These are phyloP conservation scores for Microdochium paspali DNA, from an alignment of 2,329 filamentous ascomycete genomes.

Conservation along the genomic window DNA sequence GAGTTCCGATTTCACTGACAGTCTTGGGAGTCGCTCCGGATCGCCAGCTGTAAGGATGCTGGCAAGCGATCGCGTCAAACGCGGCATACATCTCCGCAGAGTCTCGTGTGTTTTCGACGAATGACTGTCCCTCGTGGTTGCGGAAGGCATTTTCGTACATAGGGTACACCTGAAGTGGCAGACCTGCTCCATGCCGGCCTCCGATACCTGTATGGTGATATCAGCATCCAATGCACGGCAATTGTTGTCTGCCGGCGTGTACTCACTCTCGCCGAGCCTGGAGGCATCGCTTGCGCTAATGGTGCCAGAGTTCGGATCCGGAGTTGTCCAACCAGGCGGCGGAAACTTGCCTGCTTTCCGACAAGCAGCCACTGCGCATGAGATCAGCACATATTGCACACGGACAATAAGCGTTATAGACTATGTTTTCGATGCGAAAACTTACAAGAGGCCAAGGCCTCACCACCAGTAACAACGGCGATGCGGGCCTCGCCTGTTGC, in stretches of 20 bases:
- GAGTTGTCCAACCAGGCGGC: conserved; percentile 49
- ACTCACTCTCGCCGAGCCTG: conserved; percentile 25
- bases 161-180: conserved; percentile 59
- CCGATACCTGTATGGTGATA: conserved; percentile 36
- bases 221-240: background rate
- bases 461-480: conserved; percentile 52
- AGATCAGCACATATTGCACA: no score
- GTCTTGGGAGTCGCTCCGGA: conserved; percentile 34
- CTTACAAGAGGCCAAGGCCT: conserved; percentile 51
- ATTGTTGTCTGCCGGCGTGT: background rate
- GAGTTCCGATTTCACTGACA: conserved; percentile 40
- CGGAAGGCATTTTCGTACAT: conserved; percentile 57
- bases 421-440: conserved; percentile 1
- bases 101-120: conserved; percentile 46
- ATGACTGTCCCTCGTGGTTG: conserved; percentile 42
- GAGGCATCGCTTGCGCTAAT: conserved; percentile 40
- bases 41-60: conserved; percentile 47
- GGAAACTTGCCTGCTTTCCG: conserved; percentile 24
- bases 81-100: conserved; percentile 50
- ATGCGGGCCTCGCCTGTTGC: conserved; percentile 42
- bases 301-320: conserved; percentile 31
- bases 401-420: no score
- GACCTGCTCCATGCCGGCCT: conserved; percentile 46
- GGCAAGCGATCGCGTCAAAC: conserved; percentile 47
- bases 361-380: conserved; percentile 19